Percentiles rank a stretch among this genome's conserved stretches.
These are phyloP conservation scores for Brassica nigra DNA, from an alignment of 345 rosid genomes.

Conservation along the genomic window DNA sequence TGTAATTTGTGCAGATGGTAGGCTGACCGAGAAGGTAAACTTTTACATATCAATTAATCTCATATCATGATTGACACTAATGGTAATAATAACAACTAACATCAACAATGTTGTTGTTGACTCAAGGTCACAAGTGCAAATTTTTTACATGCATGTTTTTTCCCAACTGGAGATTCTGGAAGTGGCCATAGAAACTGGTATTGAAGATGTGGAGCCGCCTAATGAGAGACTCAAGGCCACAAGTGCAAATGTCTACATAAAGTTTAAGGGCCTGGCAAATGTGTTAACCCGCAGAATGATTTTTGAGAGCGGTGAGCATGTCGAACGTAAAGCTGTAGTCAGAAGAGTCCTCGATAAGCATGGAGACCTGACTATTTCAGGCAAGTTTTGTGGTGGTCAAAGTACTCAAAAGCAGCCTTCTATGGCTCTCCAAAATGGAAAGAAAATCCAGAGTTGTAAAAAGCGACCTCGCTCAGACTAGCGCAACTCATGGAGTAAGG, in stretches of 20 bases:
- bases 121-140: background rate
- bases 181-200: constrained; percentile 9
- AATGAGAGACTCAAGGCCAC: background rate
- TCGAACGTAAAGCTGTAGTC: background rate
- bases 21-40: background rate
- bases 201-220: background rate
- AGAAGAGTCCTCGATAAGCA: background rate
- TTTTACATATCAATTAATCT: background rate
- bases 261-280: background rate
- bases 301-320: background rate
- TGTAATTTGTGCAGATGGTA: background rate
- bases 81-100: background rate
- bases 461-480: background rate
- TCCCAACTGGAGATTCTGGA: background rate
- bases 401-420: background rate
- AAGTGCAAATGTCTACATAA: background rate
- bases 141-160: too few species aligned
- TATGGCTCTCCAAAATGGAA: too few species aligned
- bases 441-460: too few species aligned
- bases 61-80: background rate
- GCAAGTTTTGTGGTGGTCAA: background rate
- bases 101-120: background rate
- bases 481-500: background rate
- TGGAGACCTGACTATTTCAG: background rate
- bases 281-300: background rate